A percentile compares a stretch with the other conserved stretches of the same genome.
These are phyloP conservation scores for Ophiostoma himal-ulmi DNA, from an alignment of 2,329 filamentous ascomycete species.

Conservation along the genomic window DNA sequence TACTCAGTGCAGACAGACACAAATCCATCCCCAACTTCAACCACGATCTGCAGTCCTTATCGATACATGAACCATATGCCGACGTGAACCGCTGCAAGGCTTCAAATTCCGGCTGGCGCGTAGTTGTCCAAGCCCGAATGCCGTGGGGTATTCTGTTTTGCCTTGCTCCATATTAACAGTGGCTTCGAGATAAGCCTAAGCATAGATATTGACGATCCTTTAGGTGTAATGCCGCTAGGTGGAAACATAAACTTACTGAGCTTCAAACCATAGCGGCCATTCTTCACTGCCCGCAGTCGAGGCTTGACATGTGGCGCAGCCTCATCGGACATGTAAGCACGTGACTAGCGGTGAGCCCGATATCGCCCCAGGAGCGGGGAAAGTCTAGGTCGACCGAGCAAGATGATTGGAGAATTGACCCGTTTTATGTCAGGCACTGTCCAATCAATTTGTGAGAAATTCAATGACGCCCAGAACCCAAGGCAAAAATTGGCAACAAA, in stretches of 20 bases:
- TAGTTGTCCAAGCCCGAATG: conserved; percentile 3
- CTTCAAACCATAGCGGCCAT: background rate
- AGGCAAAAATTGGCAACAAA: background rate
- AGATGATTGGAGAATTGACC: background rate
- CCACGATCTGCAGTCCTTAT: background rate
- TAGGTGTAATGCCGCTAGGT: background rate
- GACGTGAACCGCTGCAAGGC: conserved; percentile 10
- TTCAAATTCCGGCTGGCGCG: background rate
- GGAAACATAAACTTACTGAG: background rate
- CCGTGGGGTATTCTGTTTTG: background rate
- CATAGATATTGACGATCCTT: background rate
- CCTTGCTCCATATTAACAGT: background rate
- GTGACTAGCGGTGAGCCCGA: conserved; percentile 1
- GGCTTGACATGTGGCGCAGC: background rate
- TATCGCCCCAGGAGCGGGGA: conserved; percentile 15
- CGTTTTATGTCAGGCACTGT: background rate
- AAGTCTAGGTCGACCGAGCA: conserved; percentile 4
- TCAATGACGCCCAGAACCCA: background rate
- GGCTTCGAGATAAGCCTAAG: background rate
- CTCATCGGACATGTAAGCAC: background rate
- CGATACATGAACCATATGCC: background rate
- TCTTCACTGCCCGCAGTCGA: background rate
- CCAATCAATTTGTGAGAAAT: background rate
- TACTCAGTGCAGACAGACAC: no score
- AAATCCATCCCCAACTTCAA: background rate